Base-by-base conservation (phyloP, 805 yeast genomes). In the Priceomyces carsonii region DNA sequence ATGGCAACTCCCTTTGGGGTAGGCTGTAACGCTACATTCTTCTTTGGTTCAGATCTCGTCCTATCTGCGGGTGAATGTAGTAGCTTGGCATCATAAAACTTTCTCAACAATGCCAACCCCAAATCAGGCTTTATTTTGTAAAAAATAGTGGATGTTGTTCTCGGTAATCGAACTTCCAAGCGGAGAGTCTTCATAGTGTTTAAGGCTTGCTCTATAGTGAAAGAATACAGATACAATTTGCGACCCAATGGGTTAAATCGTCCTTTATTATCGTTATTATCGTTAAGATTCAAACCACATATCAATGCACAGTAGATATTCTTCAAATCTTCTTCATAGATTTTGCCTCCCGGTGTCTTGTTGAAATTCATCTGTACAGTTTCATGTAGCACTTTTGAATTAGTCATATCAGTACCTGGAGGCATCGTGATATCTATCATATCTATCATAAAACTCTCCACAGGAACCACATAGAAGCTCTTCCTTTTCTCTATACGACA, bases 1-100 rank as follows among this genome's bases (percentile, higher is more conserved):
- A 87, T 51, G 0, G 88, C 80, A 6, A 88, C 79, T 1, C 97
- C 98, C 51, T 91, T 91, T 0, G 97, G 89, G 0, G 96, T 87
- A 3, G 96, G 95, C 53, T 91, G 97, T 18, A 87, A 52, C 2
- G 66, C 40, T 0, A 68, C 62, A 3, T 59, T 63, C 0, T 50
- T 59, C 33, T 71, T 72, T 5, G 80, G 69, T 26, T 54, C 61
- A 9, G 53, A 44, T 27, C 84, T 54, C 0, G 95, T 87, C 48
- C 91, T 64, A 43, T 84, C 89, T 3, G 77, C 75, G 0, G 95
- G 95, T 9, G 77, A 75, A 53, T 88, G 95, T 7, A 88, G 45
- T 1, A 87, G 58, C 43, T 77, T 79, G 0, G 86, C 82, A 2
- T 64, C 63, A 68, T 75, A 79, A 49, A 82, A 84, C 17, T 63